Base-by-base conservation (phyloP, 108 stramenopile species). In the Cyclotella choctawhatcheeana region DNA sequence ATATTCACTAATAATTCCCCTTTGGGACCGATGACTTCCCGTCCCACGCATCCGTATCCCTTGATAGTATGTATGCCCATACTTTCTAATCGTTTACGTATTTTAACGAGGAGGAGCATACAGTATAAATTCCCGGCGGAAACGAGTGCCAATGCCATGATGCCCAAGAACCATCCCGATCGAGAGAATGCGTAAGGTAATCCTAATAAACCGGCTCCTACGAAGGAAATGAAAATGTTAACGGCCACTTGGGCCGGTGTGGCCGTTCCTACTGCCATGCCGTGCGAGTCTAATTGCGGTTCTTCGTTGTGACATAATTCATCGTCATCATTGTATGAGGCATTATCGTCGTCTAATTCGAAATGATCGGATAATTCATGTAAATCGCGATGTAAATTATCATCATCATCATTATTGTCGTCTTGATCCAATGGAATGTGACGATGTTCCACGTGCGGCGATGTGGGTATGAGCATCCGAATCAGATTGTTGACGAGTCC, bases 221-320 rank as follows among this genome's bases (percentile, higher is more conserved):
- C 89, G 74, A 93, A 93, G n/a, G 79, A 82, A 32, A 93, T 90
- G 40, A 93, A 65, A 45, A 93, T 93, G 47, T 89, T 92, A 40
- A 89, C 58, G 18, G 79, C 76, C 18, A 89, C 81, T 77, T 89
- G 88, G 13, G 71, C 44, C 12, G 74, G 74, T 6, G 83, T 64
- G 12, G 83, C 77, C 14, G 65, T 79, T 0, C 83, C 77, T 43
- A 34, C 43, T 20, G 73, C 72, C 63, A 65, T 44, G n/a, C 74
- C 80, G 45, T 72, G 70, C 7, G 59, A 54, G 1, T 64, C 64
- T 1, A 18, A 8, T 8, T 20, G 16, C 4, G 8, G 16, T 50
- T 50, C 48, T 50, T 50, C 48, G 4, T 50, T 62, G 53, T 51
- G 34, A 40, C 25, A 61, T 43, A 61, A 58, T 43, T 55, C 24